phyloP scores from a whole-genome alignment of 169 alveolate species.

The Cryptosporidium xiaoi region DNA sequence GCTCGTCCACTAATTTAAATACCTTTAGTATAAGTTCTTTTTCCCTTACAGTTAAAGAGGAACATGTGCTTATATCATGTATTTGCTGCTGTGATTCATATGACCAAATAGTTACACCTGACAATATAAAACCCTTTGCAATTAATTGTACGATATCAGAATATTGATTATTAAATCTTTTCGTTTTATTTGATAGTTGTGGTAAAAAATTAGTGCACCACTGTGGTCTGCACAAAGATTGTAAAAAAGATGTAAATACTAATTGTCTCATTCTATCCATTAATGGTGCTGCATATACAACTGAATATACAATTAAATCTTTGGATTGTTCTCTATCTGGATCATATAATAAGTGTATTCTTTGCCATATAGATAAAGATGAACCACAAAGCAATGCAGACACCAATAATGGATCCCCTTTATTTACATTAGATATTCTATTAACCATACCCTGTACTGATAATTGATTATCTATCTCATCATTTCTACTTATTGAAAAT shows the following conservation, averaged over 20 bases:
- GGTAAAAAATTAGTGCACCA: constrained; percentile 40
- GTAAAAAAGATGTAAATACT: constrained; percentile 57
- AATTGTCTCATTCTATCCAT: constrained; percentile 74
- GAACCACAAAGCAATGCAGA: constrained; percentile 67
- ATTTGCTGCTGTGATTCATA: constrained; percentile 63
- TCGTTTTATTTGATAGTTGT: constrained; percentile 56
- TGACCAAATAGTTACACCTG: constrained; percentile 72
- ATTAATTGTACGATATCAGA: constrained; percentile 32
- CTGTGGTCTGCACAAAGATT: constrained; percentile 62
- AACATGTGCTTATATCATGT: constrained; percentile 45
- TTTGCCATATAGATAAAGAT: constrained; percentile 69
- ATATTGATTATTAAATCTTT: constrained; percentile 52
- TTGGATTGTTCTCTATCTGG: constrained; percentile 70
- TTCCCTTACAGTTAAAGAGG: constrained; percentile 58
- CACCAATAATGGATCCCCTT: constrained; percentile 65
- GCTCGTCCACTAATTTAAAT: constrained; percentile 58
- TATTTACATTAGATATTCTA: constrained; percentile 42
- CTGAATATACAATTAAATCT: constrained; percentile 65
- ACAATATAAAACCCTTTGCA: constrained; percentile 39
- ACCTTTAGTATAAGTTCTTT: constrained; percentile 36
- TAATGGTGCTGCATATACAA: constrained; percentile 59
- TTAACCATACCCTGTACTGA: constrained; percentile 8
- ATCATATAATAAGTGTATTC: constrained; percentile 60
- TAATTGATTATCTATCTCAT: neutral
- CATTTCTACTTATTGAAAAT: constrained; percentile 21